Conservation (phyloP, 176 grass and related monocot genomes). For the Lolium perenne region DNA sequence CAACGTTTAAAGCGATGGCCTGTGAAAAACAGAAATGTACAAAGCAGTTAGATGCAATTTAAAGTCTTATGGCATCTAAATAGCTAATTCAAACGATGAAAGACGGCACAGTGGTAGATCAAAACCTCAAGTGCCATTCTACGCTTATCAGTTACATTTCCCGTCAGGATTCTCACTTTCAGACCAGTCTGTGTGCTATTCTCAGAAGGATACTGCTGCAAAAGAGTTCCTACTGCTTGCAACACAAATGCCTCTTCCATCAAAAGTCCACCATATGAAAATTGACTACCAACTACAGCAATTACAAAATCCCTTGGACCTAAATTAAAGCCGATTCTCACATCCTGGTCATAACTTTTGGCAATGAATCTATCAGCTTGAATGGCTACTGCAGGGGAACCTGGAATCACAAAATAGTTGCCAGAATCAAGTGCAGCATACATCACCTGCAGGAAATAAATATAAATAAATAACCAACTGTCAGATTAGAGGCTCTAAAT, state of each 20-base stretch:
- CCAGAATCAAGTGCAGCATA: slow-evolving; percentile 96
- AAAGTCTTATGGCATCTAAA: slow-evolving; percentile 11
- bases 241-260: slow-evolving; percentile 86
- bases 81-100: slow-evolving; percentile 21
- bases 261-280: slow-evolving; percentile 77
- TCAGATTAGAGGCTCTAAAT: slow-evolving; percentile 36
- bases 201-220: slow-evolving; percentile 61
- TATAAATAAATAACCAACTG: slow-evolving; percentile 33
- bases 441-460: slow-evolving; percentile 79
- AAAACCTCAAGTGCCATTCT: slow-evolving; percentile 73
- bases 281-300: slow-evolving; percentile 77
- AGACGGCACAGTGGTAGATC: slow-evolving; percentile 25
- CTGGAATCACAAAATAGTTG: slow-evolving; percentile 94
- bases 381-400: slow-evolving; percentile 70
- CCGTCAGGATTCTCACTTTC: slow-evolving; percentile 73
- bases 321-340: slow-evolving; percentile 58
- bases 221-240: slow-evolving; percentile 70
- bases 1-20: slow-evolving; percentile 65
- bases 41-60: slow-evolving; percentile 43
- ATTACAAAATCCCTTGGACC: slow-evolving; percentile 74
- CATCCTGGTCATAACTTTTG: slow-evolving; percentile 40
- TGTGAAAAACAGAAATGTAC: slow-evolving; percentile 45
- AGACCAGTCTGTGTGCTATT: slow-evolving; percentile 61
- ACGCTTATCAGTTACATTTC: slow-evolving; percentile 65
- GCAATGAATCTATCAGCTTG: slow-evolving; percentile 55